Conservation (phyloP, 2,329 filamentous ascomycete species). For the Ceratocystiopsis minuta region DNA sequence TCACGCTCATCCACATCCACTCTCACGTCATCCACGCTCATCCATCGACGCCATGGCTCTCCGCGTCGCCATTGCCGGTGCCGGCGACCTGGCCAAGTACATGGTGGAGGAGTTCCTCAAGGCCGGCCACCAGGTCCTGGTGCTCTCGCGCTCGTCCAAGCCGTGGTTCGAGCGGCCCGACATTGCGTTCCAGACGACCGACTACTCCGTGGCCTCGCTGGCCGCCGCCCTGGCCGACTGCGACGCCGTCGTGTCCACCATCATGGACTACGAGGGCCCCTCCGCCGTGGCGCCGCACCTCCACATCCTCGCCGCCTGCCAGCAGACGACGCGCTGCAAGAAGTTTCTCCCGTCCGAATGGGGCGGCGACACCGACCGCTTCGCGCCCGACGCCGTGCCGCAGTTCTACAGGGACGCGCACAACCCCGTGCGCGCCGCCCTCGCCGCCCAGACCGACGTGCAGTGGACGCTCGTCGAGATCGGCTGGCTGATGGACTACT, state of each 20-base stretch:
- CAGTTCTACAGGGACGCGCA: background rate
- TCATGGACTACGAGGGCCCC: background rate
- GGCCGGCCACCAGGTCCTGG: background rate
- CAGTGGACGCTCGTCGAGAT: slow-evolving; percentile 1
- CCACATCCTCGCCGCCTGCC: slow-evolving; percentile 2
- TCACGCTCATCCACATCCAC: too few species aligned
- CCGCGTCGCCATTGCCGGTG: slow-evolving; percentile 3
- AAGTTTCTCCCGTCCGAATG: slow-evolving; percentile 2
- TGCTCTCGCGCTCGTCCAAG: slow-evolving; percentile 3
- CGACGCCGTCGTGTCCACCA: slow-evolving; percentile 4
- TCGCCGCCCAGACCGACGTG: slow-evolving; percentile 2
- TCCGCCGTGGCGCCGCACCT: background rate
- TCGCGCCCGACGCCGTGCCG: background rate
- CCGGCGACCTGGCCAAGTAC: slow-evolving; percentile 5
- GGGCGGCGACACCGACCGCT: slow-evolving; percentile 1
- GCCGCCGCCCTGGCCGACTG: background rate
- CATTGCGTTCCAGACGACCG: background rate
- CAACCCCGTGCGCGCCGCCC: slow-evolving; percentile 1
- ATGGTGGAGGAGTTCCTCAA: slow-evolving; percentile 4
- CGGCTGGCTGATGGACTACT: slow-evolving; percentile 6
- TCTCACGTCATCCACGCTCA: too few species aligned
- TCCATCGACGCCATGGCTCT: background rate
- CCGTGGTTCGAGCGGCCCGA: background rate
- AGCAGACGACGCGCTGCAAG: background rate
- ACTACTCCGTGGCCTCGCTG: slow-evolving; percentile 3